phyloP scores from a whole-genome alignment of 208 protist genomes.

The Trichomonas tenax region DNA sequence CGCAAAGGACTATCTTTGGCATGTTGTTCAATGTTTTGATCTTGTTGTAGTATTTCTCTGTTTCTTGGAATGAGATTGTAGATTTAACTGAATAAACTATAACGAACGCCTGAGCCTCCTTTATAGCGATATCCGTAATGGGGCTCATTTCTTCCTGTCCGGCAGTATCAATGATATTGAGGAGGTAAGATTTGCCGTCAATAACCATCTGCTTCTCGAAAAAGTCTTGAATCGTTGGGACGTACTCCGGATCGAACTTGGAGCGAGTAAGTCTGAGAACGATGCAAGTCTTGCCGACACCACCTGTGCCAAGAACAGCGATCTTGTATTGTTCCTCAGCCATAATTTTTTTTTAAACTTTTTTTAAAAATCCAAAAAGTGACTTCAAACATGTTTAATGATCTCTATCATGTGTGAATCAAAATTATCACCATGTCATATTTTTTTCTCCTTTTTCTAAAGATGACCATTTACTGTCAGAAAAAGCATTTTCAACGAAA shows the following conservation, averaged over 20 bases:
- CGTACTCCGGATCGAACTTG: not conserved
- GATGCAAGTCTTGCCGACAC: not conserved
- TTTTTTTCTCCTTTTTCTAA: too few species aligned
- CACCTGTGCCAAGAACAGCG: not conserved
- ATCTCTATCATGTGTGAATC: too few species aligned
- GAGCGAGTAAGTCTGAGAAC: not conserved
- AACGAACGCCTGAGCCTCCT: not conserved
- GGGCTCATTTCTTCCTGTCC: slow-evolving; percentile 11
- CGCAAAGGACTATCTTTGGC: not conserved
- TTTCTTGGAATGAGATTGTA: not conserved
- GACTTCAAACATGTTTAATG: too few species aligned
- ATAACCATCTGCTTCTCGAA: not conserved
- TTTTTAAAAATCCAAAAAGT: too few species aligned
- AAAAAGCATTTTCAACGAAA: too few species aligned
- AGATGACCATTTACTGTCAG: too few species aligned
- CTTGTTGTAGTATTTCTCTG: not conserved
- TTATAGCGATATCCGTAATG: not conserved
- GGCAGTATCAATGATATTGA: slow-evolving; percentile 11
- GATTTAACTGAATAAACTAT: slow-evolving; percentile 19
- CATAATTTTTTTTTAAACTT: not conserved
- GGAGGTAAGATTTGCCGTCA: not conserved
- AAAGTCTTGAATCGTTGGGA: slow-evolving; percentile 22
- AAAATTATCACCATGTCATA: too few species aligned
- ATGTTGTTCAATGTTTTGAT: not conserved
- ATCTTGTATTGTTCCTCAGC: not conserved